Conservation (phyloP, 2,329 filamentous ascomycete genomes). For the Aspergillus quadricinctus region DNA sequence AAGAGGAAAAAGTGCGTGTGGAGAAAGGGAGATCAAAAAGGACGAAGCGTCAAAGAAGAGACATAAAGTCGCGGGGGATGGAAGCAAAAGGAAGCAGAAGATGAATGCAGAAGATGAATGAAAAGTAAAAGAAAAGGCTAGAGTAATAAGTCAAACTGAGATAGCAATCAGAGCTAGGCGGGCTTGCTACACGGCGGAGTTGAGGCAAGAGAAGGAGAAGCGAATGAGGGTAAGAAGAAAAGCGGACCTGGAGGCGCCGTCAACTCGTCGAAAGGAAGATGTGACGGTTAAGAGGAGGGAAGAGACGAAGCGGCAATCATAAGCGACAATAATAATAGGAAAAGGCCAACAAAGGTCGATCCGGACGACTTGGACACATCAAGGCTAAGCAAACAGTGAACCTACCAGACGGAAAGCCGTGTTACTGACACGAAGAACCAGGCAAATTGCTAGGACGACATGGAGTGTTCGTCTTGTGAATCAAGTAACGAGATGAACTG, state of each 20-base stretch:
- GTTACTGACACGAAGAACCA: conserved; percentile 26
- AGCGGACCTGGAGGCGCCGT: not conserved
- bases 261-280: not conserved
- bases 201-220: conserved; percentile 1
- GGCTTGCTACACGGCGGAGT: not conserved
- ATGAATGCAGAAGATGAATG: conserved; percentile 2
- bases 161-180: not conserved
- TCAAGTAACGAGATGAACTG: conserved; percentile 1
- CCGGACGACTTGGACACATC: not conserved
- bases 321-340: not conserved
- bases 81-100: conserved; percentile 9
- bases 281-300: not conserved
- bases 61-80: not conserved
- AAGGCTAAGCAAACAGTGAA: conserved; percentile 4
- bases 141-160: not conserved
- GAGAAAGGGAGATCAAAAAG: conserved; percentile 2
- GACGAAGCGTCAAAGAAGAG: conserved; percentile 5
- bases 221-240: not conserved
- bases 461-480: conserved; percentile 14
- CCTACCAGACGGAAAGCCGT: conserved; percentile 26
- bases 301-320: not conserved
- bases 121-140: not conserved
- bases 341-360: not conserved
- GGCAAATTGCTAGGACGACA: conserved; percentile 27
- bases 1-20: conserved; percentile 1